These are phyloP conservation scores for Endotrypanum monterogeii DNA, from an alignment of 208 protist genomes.

Conservation along the genomic window DNA sequence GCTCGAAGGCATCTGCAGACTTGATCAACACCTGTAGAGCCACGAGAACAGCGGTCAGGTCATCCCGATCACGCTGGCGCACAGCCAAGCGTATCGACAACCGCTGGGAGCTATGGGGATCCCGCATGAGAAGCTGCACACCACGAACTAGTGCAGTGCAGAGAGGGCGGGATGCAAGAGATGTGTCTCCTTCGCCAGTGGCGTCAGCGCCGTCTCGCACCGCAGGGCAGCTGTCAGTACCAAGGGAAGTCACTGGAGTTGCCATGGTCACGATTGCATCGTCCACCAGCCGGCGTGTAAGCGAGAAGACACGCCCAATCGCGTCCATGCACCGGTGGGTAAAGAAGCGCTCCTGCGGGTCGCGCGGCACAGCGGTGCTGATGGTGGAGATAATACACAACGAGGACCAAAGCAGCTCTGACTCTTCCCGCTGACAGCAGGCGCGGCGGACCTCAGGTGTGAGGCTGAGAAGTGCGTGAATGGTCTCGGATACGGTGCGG, in stretches of 20 bases:
- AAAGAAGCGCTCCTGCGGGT: slow-evolving; percentile 53
- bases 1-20: slow-evolving; percentile 15
- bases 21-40: slow-evolving; percentile 29
- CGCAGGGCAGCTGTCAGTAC: background rate
- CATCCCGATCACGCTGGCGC: slow-evolving; percentile 38
- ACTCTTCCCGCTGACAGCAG: slow-evolving; percentile 33
- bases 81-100: slow-evolving; percentile 46
- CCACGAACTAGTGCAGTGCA: slow-evolving; percentile 30
- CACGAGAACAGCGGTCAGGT: slow-evolving; percentile 37
- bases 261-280: background rate
- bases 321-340: slow-evolving; percentile 29
- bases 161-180: slow-evolving; percentile 15
- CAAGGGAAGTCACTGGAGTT: background rate
- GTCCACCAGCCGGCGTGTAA: slow-evolving; percentile 13
- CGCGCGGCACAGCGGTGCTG: slow-evolving; percentile 33
- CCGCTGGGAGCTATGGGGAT: slow-evolving; percentile 35
- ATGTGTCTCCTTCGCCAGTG: background rate
- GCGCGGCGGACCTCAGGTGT: slow-evolving; percentile 18
- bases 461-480: slow-evolving; percentile 34
- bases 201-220: background rate
- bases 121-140: slow-evolving; percentile 27
- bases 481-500: slow-evolving; percentile 33
- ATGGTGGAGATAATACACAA: slow-evolving; percentile 46
- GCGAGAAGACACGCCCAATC: slow-evolving; percentile 12
- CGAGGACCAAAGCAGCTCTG: slow-evolving; percentile 53